Evolutionary conservation across 2,329 filamentous ascomycete genomes (phyloP).

Genomic region (Pseudogymnoascus sp.): DNA sequence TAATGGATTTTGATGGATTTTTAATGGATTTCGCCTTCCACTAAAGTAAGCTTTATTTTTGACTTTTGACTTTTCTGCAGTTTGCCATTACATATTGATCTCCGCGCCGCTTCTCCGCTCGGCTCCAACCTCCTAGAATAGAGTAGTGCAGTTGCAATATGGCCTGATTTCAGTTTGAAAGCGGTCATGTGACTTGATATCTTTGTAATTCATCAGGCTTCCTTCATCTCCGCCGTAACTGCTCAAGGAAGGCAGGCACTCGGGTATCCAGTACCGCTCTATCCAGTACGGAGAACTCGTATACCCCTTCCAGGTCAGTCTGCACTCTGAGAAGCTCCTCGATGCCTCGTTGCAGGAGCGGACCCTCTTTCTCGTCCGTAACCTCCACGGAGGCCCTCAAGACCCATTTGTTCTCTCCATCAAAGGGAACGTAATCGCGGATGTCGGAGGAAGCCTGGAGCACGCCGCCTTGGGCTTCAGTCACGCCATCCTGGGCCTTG

Average conservation of each 20-base stretch:
- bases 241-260: slow-evolving; percentile 13
- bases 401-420: slow-evolving; percentile 46
- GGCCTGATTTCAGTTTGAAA: background rate
- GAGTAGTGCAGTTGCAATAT: background rate
- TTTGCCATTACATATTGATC: background rate
- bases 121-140: background rate
- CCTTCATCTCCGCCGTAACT: background rate
- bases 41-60: slow-evolving; percentile 6
- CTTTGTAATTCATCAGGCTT: background rate
- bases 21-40: background rate
- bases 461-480: background rate
- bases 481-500: background rate
- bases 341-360: slow-evolving; percentile 46
- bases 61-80: background rate
- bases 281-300: slow-evolving; percentile 46
- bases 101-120: background rate
- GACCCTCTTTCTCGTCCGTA: slow-evolving; percentile 47
- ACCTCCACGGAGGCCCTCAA: slow-evolving; percentile 48
- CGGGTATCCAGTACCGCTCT: slow-evolving; percentile 48
- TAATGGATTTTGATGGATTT: no score
- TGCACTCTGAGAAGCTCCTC: slow-evolving; percentile 43
- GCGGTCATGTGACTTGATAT: slow-evolving; percentile 1
- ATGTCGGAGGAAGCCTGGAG: slow-evolving; percentile 21
- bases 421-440: slow-evolving; percentile 28
- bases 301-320: slow-evolving; percentile 43